These are phyloP conservation scores for Phaeosphaeria sp. DNA, from an alignment of 2,329 filamentous ascomycete species.

Conservation along the genomic window DNA sequence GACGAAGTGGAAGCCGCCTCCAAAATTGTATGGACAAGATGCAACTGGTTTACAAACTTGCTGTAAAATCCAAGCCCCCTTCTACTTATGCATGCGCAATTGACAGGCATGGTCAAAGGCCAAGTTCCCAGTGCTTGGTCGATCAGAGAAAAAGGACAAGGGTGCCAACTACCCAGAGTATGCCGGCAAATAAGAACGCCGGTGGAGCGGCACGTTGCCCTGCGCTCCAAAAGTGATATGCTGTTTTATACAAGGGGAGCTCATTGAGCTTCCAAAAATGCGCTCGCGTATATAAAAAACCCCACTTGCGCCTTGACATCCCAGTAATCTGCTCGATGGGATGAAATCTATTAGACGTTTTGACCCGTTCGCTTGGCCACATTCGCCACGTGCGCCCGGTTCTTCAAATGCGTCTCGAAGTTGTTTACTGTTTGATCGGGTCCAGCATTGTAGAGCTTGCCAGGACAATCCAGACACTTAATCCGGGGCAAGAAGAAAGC, in stretches of 20 bases:
- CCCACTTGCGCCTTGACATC: constrained; percentile 9
- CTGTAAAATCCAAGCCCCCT: background rate
- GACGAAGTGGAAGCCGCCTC: background rate
- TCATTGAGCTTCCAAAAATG: constrained; percentile 13
- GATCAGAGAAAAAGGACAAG: constrained; percentile 16
- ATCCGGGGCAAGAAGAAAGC: constrained; percentile 90
- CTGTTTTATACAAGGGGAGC: constrained; percentile 28
- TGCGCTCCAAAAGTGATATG: constrained; percentile 12
- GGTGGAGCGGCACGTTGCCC: constrained; percentile 29
- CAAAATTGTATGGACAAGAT: background rate
- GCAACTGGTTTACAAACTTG: constrained; percentile 1
- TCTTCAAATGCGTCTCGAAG: constrained; percentile 91
- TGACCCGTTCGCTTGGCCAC: constrained; percentile 42
- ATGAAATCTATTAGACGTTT: constrained; percentile 8
- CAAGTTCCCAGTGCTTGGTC: constrained; percentile 3
- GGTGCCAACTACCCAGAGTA: constrained; percentile 19
- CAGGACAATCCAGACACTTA: constrained; percentile 88
- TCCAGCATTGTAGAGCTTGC: constrained; percentile 91
- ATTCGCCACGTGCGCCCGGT: constrained; percentile 68
- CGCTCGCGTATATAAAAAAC: constrained; percentile 17
- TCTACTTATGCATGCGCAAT: constrained; percentile 1
- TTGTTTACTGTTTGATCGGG: constrained; percentile 85
- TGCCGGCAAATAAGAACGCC: constrained; percentile 39
- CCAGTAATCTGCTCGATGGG: background rate
- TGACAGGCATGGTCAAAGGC: background rate